Base-by-base conservation (phyloP, 306 rosid genomes). In the Acacia acuminata region DNA sequence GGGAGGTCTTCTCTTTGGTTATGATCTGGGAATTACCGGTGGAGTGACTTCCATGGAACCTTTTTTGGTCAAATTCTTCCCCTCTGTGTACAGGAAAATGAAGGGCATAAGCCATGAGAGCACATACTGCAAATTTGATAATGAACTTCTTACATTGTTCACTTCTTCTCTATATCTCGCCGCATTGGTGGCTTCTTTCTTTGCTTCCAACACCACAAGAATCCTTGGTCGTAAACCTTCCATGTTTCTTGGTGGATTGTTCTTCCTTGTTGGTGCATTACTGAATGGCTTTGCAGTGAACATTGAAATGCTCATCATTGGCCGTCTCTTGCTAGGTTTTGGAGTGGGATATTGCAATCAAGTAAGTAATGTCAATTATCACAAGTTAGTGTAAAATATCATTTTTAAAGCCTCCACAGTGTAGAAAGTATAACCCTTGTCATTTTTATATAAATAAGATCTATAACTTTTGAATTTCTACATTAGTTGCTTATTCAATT, bases 321-420 rank as follows among this genome's bases (percentile, higher is more conserved):
- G 73, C 7, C 73, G 73, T 40, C 50, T 69, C 11, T 69, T 69
- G 73, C 51, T 69, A 1, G 73, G 73, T 40, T 69, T 69, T 19
- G 73, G 73, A 8, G 73, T 69, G 17, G 73, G 73, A 40, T 69
- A 69, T 40, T 69, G 73, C 43, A 69, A 69, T 38, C 73, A 69
- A 10, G 73, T 69, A 69, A 69, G 73, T 40, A 4, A 48, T 4
- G 56, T 15, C 5, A 17, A 51, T 16, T 16, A 51, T 7, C 56
- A 43, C 1, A 3, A 1, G 3, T 48, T 48, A 12, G 5, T 13
- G 53, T 1, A 48, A 48, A 48, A 3, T 48, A 47, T 47, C 13
- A 47, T 47, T 47, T 47, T 47, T 47, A 13, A 2, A 47, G 16
- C 13, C 51, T 11, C 13, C 15, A 47, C 4, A 1, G n/a, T n/a